phyloP scores from a whole-genome alignment of 768 basidiomycete genomes.

The Leucosporidium creatinivorum region DNA sequence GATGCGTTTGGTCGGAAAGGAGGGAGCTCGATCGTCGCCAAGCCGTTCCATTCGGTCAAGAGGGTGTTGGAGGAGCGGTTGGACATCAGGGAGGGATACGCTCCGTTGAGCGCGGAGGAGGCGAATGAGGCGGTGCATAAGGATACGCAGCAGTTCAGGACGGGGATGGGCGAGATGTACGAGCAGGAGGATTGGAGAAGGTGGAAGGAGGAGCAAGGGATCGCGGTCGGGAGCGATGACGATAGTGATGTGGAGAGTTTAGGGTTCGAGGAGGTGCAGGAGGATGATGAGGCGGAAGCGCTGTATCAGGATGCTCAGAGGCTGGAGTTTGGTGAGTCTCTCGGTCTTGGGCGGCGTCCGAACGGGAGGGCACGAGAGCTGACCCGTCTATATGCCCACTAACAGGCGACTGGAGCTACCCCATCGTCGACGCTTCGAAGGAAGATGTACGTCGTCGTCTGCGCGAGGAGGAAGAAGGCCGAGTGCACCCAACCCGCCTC shows the following conservation, averaged over 20 bases:
- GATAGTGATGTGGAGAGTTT: slow-evolving; percentile 48
- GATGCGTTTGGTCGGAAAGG: slow-evolving; percentile 41
- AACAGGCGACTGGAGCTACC: slow-evolving; percentile 36
- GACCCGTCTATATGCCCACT: too few relatives aligned
- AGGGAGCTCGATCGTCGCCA: slow-evolving; percentile 35
- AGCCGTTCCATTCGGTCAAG: slow-evolving; percentile 31
- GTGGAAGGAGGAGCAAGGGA: slow-evolving; percentile 18
- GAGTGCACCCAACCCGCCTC: slow-evolving; percentile 45
- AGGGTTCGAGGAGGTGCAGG: slow-evolving; percentile 62
- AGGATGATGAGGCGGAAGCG: slow-evolving; percentile 56
- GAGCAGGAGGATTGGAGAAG: slow-evolving; percentile 45
- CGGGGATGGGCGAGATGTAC: slow-evolving; percentile 43
- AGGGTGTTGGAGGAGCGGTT: slow-evolving; percentile 40
- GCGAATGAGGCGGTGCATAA: slow-evolving; percentile 57
- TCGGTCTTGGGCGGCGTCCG: neutral
- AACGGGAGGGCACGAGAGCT: neutral
- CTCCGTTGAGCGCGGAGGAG: slow-evolving; percentile 64
- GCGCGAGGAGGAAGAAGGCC: slow-evolving; percentile 80
- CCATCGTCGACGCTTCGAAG: slow-evolving; percentile 36
- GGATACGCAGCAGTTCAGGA: slow-evolving; percentile 34
- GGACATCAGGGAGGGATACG: slow-evolving; percentile 56
- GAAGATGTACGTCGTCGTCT: slow-evolving; percentile 53
- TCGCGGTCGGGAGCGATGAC: slow-evolving; percentile 40
- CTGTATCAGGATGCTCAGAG: slow-evolving; percentile 67
- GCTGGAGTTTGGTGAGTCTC: slow-evolving; percentile 74